Base-by-base conservation (phyloP, 192 early-diverging fungal genomes). In the Entomortierella chlamydospora region DNA sequence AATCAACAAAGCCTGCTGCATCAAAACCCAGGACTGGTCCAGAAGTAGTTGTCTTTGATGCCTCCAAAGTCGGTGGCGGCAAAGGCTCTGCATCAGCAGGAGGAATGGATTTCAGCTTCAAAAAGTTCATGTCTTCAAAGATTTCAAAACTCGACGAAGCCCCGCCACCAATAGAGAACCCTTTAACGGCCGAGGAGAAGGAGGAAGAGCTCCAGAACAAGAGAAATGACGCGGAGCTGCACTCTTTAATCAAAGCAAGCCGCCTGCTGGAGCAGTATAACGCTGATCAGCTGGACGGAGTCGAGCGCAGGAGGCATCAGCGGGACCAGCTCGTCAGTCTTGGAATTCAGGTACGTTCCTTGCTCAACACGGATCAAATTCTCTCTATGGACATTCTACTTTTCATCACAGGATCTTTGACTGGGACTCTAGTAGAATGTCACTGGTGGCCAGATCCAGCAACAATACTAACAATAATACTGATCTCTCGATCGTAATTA, bases 41-140 rank as follows among this genome's bases (percentile, higher is more conserved):
- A 23, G 54, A 78, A 9, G 56, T 78, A 2, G 74, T 78, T 2
- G 74, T 78, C 49, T 78, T 78, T 59, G 74, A 78, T 45, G 55
- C 55, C 12, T 78, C 74, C 34, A 78, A 70, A 49, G 28, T 78
- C 34, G 34, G 4, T 30, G 67, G 52, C 26, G 33, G 67, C 42
- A 70, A 70, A 23, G 57, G 72, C 15, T 60, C 67, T 4, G 30
- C 64, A 0, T 42, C 61, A 4, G 39, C 61, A n/a, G 47, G 54
- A 3, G 39, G 61, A 25, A 59, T 61, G 18, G 74, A 78, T 0
- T 78, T 78, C 49, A 64, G 11, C 39, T 78, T 78, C 30, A 78
- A 78, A 55, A 78, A 78, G 49, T 78, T 78, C 41, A 78, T 78
- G 74, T 78, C 74, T 0, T 78, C 74, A 12, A 78, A 78, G 67